These are phyloP conservation scores for Aspergillus niger DNA, from an alignment of 2,329 filamentous ascomycete genomes.

Conservation along the genomic window DNA sequence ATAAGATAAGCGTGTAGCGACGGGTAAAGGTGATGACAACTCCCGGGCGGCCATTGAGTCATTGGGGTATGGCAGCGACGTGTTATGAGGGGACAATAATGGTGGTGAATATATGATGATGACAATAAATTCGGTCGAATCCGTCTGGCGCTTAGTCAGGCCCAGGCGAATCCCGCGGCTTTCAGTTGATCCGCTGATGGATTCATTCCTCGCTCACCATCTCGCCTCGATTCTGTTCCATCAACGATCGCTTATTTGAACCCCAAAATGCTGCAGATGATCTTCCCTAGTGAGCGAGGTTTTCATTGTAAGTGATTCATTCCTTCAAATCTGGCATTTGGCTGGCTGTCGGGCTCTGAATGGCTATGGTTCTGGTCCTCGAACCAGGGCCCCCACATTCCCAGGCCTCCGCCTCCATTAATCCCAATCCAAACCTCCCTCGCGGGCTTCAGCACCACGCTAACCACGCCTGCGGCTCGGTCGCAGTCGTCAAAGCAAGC, in stretches of 20 bases:
- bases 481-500: slow-evolving; percentile 34
- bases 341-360: slow-evolving; percentile 8
- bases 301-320: slow-evolving; percentile 22
- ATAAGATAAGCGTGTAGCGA: background rate
- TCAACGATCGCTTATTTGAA: slow-evolving; percentile 9
- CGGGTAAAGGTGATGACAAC: background rate
- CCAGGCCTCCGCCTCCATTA: slow-evolving; percentile 27
- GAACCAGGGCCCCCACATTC: slow-evolving; percentile 33
- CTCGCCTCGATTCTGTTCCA: slow-evolving; percentile 12
- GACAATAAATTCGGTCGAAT: background rate
- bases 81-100: slow-evolving; percentile 1
- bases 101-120: background rate
- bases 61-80: background rate
- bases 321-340: background rate
- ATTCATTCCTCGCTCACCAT: slow-evolving; percentile 8
- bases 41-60: background rate
- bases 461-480: slow-evolving; percentile 28
- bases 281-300: slow-evolving; percentile 21
- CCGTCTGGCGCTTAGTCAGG: slow-evolving; percentile 22
- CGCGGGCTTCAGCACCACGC: slow-evolving; percentile 24
- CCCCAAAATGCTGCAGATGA: slow-evolving; percentile 30
- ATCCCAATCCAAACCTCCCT: slow-evolving; percentile 31
- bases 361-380: slow-evolving; percentile 15
- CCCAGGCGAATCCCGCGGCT: slow-evolving; percentile 16
- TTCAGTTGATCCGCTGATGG: slow-evolving; percentile 25